phyloP scores from a whole-genome alignment of 176 grass and related monocot species.

The Oryza coarctata region DNA sequence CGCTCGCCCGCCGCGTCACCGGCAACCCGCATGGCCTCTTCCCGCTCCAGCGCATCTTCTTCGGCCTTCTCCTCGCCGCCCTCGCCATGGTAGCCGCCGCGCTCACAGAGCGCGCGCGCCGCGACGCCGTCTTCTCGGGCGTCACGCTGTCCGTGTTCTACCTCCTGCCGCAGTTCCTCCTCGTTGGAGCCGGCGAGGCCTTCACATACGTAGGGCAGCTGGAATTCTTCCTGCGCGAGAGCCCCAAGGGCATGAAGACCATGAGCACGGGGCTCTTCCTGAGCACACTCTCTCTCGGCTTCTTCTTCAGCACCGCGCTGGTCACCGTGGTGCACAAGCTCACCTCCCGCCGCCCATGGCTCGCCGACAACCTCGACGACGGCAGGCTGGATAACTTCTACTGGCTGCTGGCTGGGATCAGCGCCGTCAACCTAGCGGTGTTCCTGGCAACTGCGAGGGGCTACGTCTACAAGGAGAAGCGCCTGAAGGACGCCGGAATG shows the following conservation, averaged over 20 bases:
- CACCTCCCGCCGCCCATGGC: constrained; percentile 45
- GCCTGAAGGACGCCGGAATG: constrained; percentile 16
- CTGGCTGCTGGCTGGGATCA: constrained; percentile 68
- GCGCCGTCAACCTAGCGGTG: constrained; percentile 18
- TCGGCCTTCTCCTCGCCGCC: constrained; percentile 59
- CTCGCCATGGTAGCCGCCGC: constrained; percentile 55
- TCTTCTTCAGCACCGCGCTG: constrained; percentile 73
- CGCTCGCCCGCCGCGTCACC: constrained; percentile 44
- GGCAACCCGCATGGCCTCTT: constrained; percentile 54
- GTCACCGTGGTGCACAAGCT: constrained; percentile 50
- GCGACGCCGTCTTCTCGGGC: background rate
- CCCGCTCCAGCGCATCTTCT: constrained; percentile 66
- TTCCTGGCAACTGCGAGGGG: constrained; percentile 50
- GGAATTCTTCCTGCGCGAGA: constrained; percentile 88
- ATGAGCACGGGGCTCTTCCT: constrained; percentile 93
- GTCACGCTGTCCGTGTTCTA: constrained; percentile 57
- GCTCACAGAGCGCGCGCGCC: background rate
- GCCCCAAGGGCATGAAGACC: constrained; percentile 85
- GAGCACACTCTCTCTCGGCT: constrained; percentile 67
- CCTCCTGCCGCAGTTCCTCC: constrained; percentile 67
- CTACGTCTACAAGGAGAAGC: constrained; percentile 79
- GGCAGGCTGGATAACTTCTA: constrained; percentile 79
- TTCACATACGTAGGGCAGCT: constrained; percentile 90
- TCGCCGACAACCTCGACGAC: constrained; percentile 57
- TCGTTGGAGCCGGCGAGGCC: constrained; percentile 78